Percentiles rank a stretch among this genome's conserved stretches.
Evolutionary conservation across 148 eudicot species (phyloP).

Genomic region (Polygonum aviculare): DNA sequence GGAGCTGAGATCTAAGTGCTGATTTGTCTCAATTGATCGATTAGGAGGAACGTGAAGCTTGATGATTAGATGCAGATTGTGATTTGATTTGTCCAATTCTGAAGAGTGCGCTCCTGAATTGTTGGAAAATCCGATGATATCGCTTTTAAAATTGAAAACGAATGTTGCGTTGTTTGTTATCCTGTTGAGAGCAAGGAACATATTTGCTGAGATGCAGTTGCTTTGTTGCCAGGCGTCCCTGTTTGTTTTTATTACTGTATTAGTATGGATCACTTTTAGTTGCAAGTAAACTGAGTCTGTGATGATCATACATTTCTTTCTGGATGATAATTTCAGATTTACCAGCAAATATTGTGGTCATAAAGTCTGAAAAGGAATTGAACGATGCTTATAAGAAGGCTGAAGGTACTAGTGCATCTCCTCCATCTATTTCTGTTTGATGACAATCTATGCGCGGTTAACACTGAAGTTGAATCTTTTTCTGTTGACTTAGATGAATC

Average conservation of each 20-base stretch:
- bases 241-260: neutral
- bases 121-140: neutral
- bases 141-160: neutral
- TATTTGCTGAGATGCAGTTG: neutral
- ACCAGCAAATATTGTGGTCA: conserved; percentile 48
- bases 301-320: neutral
- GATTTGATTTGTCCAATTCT: neutral
- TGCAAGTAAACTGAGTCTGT: neutral
- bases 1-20: neutral
- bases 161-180: neutral
- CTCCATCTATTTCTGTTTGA: neutral
- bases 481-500: conserved; percentile 51
- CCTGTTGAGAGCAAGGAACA: neutral
- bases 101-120: neutral
- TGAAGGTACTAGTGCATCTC: conserved; percentile 35
- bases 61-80: neutral
- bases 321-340: conserved; percentile 21
- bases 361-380: conserved; percentile 69
- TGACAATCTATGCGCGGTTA: neutral
- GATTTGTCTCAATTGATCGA: neutral
- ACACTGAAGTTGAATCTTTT: neutral
- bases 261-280: neutral
- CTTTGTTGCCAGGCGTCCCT: neutral
- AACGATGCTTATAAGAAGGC: conserved; percentile 53
- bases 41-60: neutral